Conservation (phyloP, 306 rosid genomes). For the Rosa chinensis region DNA sequence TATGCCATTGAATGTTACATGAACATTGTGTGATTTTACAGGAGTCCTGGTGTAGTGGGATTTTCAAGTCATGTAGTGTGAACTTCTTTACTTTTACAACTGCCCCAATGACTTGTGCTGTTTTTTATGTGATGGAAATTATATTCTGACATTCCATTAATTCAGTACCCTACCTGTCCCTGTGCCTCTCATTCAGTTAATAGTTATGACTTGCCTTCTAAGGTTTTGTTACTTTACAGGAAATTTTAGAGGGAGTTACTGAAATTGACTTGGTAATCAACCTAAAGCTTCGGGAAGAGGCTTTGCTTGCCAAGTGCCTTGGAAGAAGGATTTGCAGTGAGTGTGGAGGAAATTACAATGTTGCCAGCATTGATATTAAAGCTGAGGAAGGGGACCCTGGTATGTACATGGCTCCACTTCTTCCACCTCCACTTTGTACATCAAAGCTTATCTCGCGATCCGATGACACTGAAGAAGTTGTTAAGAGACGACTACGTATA, state of each 20-base stretch:
- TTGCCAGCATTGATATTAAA: conserved; percentile 46
- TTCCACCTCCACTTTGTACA: conserved; percentile 48
- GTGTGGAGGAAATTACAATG: conserved; percentile 49
- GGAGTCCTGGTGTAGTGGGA: not conserved
- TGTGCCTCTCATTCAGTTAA: not conserved
- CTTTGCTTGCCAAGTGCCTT: conserved; percentile 48
- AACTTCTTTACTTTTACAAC: not conserved
- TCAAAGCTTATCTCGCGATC: conserved; percentile 45
- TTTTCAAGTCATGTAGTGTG: not conserved
- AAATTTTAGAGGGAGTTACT: conserved; percentile 50
- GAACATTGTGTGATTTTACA: not conserved
- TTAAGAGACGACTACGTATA: conserved; percentile 41
- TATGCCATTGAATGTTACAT: not conserved
- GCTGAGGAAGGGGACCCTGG: conserved; percentile 43
- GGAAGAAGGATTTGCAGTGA: conserved; percentile 51
- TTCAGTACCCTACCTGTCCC: not conserved
- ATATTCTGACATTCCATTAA: no score
- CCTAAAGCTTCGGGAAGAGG: conserved; percentile 53
- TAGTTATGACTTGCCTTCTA: not conserved
- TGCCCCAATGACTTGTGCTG: not conserved
- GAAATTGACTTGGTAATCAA: conserved; percentile 50
- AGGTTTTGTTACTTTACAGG: conserved; percentile 29
- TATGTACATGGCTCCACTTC: conserved; percentile 53
- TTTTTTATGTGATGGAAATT: not conserved
- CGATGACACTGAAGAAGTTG: conserved; percentile 52